Evolutionary conservation across 2,329 filamentous ascomycete genomes (phyloP).

Genomic region (Fusarium lyarnte): DNA sequence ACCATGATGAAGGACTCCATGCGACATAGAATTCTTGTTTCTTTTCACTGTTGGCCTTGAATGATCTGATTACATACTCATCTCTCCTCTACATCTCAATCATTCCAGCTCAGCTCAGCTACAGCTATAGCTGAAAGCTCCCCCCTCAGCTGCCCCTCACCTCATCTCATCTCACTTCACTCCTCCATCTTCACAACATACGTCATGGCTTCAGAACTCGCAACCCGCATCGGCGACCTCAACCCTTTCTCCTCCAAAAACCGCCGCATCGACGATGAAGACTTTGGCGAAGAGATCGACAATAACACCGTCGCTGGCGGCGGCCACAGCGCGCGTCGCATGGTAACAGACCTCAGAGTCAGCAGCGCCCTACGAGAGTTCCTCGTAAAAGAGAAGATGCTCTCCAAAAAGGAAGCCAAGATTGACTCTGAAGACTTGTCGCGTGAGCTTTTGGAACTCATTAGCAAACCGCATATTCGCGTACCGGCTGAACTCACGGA

Average conservation of each 20-base stretch:
- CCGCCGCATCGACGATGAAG: conserved; percentile 46
- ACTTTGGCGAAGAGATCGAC: conserved; percentile 48
- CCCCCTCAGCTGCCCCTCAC: conserved; percentile 26
- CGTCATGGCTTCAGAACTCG: conserved; percentile 42
- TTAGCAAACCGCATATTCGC: conserved; percentile 66
- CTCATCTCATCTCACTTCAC: conserved; percentile 28
- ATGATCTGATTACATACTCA: background rate
- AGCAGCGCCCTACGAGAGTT: conserved; percentile 67
- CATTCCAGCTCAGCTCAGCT: background rate
- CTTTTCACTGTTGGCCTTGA: background rate
- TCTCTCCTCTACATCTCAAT: background rate
- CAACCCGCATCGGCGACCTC: conserved; percentile 42
- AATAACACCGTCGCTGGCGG: conserved; percentile 64
- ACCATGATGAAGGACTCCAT: background rate
- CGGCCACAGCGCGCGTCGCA: conserved; percentile 62
- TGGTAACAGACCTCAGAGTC: conserved; percentile 65
- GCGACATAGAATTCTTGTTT: background rate
- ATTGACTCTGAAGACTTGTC: conserved; percentile 55
- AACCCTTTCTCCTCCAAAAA: conserved; percentile 46
- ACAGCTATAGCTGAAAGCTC: conserved; percentile 2
- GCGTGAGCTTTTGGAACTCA: conserved; percentile 58
- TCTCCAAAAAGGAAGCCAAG: conserved; percentile 59
- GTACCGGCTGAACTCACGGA: conserved; percentile 66
- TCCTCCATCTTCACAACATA: background rate
- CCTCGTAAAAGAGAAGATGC: conserved; percentile 61